These are phyloP conservation scores for Naganishia kalamii DNA, from an alignment of 768 basidiomycete species.

Conservation along the genomic window DNA sequence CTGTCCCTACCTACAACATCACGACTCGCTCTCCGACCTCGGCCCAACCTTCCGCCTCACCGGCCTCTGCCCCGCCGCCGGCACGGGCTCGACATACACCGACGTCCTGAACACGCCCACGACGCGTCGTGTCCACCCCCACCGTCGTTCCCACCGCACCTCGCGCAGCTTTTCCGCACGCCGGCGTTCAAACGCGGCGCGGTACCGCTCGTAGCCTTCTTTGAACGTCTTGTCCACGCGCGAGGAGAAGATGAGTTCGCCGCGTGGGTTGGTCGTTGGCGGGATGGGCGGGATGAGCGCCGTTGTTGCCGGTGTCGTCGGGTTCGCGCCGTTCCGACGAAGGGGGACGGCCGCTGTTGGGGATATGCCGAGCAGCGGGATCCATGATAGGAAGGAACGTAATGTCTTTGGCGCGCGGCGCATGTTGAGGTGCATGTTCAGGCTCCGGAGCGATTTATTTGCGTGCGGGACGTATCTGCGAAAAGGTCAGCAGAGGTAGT, in stretches of 20 bases:
- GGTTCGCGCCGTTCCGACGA: neutral
- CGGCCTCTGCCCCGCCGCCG: neutral
- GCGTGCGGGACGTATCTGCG: constrained; percentile 91
- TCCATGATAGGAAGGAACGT: constrained; percentile 37
- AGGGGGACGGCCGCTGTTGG: neutral
- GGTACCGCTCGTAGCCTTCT: constrained; percentile 87
- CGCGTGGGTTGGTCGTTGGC: constrained; percentile 79
- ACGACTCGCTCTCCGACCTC: too few relatives aligned
- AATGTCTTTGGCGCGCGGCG: constrained; percentile 57
- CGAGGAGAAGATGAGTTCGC: constrained; percentile 92
- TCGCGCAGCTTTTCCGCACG: constrained; percentile 54
- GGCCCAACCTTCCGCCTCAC: too few relatives aligned
- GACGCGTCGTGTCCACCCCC: neutral
- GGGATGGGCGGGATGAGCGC: constrained; percentile 71
- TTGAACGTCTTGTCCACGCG: constrained; percentile 74
- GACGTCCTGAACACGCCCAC: neutral
- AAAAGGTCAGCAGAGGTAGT: constrained; percentile 18
- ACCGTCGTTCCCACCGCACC: neutral
- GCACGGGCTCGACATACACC: neutral
- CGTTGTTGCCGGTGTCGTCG: constrained; percentile 42
- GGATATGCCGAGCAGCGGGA: constrained; percentile 14
- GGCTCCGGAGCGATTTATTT: constrained; percentile 78
- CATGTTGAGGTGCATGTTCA: constrained; percentile 97
- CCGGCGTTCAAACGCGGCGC: constrained; percentile 73
- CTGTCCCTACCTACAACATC: too few relatives aligned